Base-by-base conservation (phyloP, 495 filamentous ascomycete species). In the Astrothelium macrocarpum region DNA sequence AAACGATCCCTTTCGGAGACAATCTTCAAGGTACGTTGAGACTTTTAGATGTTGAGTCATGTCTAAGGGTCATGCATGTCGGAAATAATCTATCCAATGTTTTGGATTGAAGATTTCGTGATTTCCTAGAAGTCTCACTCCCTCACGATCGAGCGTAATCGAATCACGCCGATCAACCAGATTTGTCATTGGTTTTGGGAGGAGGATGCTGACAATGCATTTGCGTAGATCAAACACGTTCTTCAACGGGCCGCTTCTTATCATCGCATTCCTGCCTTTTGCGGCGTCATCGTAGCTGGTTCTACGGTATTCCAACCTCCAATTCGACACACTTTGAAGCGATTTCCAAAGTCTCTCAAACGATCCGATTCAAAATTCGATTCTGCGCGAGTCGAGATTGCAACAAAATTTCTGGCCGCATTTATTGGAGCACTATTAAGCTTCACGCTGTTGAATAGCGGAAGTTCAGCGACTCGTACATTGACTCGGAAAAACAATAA, bases 221-320 rank as follows among this genome's bases (percentile, higher is more conserved):
- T 26, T 31, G 16, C 28, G 10, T 53, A 72, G 70, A 34, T 72
- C 16, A n/a, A 42, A 23, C 18, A 32, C 28, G 42, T 71, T n/a
- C 23, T 72, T 67, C 39, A 68, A 32, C 66, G 72, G 71, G 74
- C 60, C 80, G 64, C 71, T 75, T 65, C 79, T 2, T 20, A 63
- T 9, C 60, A 84, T 67, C 77, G 87, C 43, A 94, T 96, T 70
- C 89, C 92, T 32, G 84, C 90, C 5, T 94, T 91, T 71, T 95
- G 91, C 75, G 92, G 83, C 12, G 74, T 79, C 18, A 74, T 94
- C 20, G 82, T 93, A 53, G 90, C 89, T 39, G 88, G 89, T 32
- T 90, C 86, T 64, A 90, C 87, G 18, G 67, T 91, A 56, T 74
- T 94, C n/a, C 85, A 87, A 53, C 20, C 65, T 18, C 82, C 65